Evolutionary conservation across 208 protist species (phyloP), one percentile per base, ranked within the genome.

Genomic region (Trypanosomatidae sp.): DNA sequence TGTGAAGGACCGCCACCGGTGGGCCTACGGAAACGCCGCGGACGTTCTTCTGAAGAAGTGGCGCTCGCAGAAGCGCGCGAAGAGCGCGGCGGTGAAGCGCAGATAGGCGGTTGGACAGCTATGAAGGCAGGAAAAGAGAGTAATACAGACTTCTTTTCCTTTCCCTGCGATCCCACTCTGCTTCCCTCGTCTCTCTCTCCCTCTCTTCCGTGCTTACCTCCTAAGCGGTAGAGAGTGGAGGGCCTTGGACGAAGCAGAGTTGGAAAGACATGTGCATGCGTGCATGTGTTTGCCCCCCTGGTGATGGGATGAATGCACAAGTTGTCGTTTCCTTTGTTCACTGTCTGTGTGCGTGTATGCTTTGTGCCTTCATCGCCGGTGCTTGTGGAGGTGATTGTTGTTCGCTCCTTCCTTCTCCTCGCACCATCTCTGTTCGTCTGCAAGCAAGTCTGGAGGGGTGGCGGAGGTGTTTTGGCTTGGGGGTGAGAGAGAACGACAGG

Each of bases 1-100:
- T 67, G 79, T 71, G 49, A 87, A 88, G 74, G 79, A 88, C n/a
- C 82, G 78, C 59, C 88, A 94, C 80, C 85, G 86, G 73, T 97
- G 87, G 83, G 55, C 73, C 9, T 90, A 88, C 70, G 84, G 83
- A 41, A 86, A 90, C 41, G 88, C 92, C 3, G 88, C 91, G 15
- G 79, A 83, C 12, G 69, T 79, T 43, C 86, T 96, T 30, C 71
- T 96, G 59, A 80, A 84, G 66, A 80, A 86, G 66, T 92, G 87
- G 87, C 73, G 76, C 46, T 36, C 73, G 66, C 73, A 82, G 75
- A 74, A 73, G 69, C 75, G 75, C 36, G n/a, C 64, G 28, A 79
- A 79, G 64, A 53, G 75, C 19, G 3, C 55, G 17, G 52, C 75
- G 13, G 53, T 53, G 47, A 71, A 67, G 46, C 73, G 73, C 52